A percentile compares a stretch with the other conserved stretches of the same genome.
These are phyloP conservation scores for Blastobotrys buckinghamii DNA, from an alignment of 1,139 yeast species.

Conservation along the genomic window DNA sequence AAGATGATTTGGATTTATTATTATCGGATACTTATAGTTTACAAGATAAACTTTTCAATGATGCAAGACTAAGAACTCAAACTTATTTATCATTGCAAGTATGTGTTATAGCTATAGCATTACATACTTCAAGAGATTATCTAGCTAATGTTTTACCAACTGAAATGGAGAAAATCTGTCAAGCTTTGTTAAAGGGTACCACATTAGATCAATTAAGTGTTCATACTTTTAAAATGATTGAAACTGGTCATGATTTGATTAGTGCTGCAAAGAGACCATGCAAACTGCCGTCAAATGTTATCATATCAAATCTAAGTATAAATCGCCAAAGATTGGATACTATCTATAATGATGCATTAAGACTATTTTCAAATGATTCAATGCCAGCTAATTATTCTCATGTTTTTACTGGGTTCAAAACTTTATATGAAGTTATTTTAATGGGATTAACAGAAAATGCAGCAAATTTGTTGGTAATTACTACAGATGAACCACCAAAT, in stretches of 20 bases:
- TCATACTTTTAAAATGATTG: background rate
- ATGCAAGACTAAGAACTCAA: conserved; percentile 5
- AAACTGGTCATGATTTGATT: background rate
- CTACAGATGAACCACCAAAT: background rate
- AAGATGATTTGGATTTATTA: conserved; percentile 1
- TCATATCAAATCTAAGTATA: background rate
- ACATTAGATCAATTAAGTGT: conserved; percentile 5
- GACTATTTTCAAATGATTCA: background rate
- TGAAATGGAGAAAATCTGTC: background rate
- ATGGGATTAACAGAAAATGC: conserved; percentile 4
- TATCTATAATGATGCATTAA: background rate
- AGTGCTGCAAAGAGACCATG: background rate
- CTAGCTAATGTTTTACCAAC: conserved; percentile 4
- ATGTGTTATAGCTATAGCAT: conserved; percentile 8
- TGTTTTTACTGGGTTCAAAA: background rate
- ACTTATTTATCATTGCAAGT: conserved; percentile 3
- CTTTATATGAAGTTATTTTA: conserved; percentile 1
- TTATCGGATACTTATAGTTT: background rate
- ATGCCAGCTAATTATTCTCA: background rate
- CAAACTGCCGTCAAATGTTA: background rate
- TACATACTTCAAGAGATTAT: conserved; percentile 5
- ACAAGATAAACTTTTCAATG: background rate
- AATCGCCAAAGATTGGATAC: background rate
- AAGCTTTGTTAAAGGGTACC: conserved; percentile 3
- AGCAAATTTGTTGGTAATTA: background rate